A percentile compares a stretch with the other conserved stretches of the same genome.
These are phyloP conservation scores for Tricholoma saponaceum DNA, from an alignment of 768 basidiomycete species.

Conservation along the genomic window DNA sequence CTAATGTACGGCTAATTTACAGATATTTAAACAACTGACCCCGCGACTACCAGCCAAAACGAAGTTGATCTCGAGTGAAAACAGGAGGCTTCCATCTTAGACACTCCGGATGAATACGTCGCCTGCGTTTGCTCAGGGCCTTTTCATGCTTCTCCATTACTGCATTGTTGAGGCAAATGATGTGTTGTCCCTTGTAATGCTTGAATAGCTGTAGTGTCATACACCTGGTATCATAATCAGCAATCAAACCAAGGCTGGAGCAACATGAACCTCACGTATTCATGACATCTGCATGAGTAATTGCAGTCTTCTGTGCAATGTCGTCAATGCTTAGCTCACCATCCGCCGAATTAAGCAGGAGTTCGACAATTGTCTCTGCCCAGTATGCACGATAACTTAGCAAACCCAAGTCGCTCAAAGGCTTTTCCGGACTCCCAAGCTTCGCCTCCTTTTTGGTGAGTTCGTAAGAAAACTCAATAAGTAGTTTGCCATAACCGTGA, in stretches of 20 bases:
- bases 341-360: slow-evolving; percentile 71
- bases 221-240: slow-evolving; percentile 51
- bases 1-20: background rate
- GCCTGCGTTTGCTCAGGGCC: slow-evolving; percentile 69
- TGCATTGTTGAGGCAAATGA: slow-evolving; percentile 87
- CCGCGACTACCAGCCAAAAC: slow-evolving; percentile 54
- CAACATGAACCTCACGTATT: slow-evolving; percentile 75
- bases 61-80: slow-evolving; percentile 85
- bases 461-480: slow-evolving; percentile 99
- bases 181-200: slow-evolving; percentile 92
- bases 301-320: slow-evolving; percentile 91
- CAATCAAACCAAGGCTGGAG: slow-evolving; percentile 5
- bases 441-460: slow-evolving; percentile 95
- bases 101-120: slow-evolving; percentile 73
- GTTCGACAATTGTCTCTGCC: slow-evolving; percentile 94
- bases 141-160: slow-evolving; percentile 91
- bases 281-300: slow-evolving; percentile 95
- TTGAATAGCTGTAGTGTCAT: slow-evolving; percentile 94
- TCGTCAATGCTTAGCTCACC: slow-evolving; percentile 91
- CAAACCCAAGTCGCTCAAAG: slow-evolving; percentile 89
- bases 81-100: slow-evolving; percentile 95
- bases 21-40: background rate
- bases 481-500: slow-evolving; percentile 88
- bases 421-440: slow-evolving; percentile 96
- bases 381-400: slow-evolving; percentile 94